These are phyloP conservation scores for Adansonia gregorii DNA, from an alignment of 441 rosid species.

Conservation along the genomic window DNA sequence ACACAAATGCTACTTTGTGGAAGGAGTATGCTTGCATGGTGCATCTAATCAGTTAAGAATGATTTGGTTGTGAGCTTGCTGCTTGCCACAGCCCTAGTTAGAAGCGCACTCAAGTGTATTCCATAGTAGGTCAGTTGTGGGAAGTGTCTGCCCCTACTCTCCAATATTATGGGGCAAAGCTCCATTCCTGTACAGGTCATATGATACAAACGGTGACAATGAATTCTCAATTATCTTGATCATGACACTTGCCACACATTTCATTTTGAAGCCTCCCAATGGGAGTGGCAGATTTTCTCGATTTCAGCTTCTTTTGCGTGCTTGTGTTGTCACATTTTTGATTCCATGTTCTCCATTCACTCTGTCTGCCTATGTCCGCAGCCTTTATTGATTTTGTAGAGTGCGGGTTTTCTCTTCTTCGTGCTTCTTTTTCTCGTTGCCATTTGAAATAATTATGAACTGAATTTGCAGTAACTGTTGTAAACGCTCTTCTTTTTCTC, in stretches of 20 bases:
- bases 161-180: background rate
- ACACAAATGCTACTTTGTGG: constrained; percentile 1
- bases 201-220: background rate
- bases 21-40: background rate
- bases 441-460: constrained; percentile 8
- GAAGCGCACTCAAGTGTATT: background rate
- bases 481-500: background rate
- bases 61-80: background rate
- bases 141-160: background rate
- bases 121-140: background rate
- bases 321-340: constrained; percentile 8
- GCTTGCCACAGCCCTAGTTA: background rate
- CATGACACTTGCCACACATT: background rate
- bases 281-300: background rate
- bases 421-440: background rate
- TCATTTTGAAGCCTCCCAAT: background rate
- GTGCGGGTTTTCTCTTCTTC: background rate
- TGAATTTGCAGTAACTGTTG: background rate
- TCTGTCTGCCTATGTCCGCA: background rate
- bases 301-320: background rate
- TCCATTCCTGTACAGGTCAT: constrained; percentile 10
- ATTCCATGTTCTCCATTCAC: background rate
- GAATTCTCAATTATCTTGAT: background rate
- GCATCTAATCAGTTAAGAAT: background rate
- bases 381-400: background rate